Conservation (phyloP, 768 basidiomycete genomes). For the Trametes meyenii region DNA sequence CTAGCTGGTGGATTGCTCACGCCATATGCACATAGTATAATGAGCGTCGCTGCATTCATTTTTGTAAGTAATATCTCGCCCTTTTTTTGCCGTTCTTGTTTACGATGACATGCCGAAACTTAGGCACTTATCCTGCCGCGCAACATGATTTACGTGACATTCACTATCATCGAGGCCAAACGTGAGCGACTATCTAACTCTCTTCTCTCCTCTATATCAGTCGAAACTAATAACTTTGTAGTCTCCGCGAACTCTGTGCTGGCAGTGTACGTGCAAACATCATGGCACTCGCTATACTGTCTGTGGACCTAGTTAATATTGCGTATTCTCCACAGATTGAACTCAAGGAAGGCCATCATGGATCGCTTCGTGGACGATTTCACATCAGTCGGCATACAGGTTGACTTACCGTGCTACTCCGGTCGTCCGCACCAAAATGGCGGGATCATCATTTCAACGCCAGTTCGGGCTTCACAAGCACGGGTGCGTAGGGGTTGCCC, state of each 20-base stretch:
- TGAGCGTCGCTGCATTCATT: conserved; percentile 1
- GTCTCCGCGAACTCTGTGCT: conserved; percentile 5
- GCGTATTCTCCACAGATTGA: not conserved
- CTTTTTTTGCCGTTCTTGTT: no score
- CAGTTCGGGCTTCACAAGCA: no score
- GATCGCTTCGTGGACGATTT: conserved; percentile 8
- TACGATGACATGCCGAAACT: not conserved
- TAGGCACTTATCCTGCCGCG: not conserved
- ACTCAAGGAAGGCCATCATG: conserved; percentile 1
- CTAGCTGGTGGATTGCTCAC: no score
- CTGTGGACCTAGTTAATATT: no score
- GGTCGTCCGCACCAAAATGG: not conserved
- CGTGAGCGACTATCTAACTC: no score
- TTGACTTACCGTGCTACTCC: not conserved
- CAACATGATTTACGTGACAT: not conserved
- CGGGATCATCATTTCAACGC: no score
- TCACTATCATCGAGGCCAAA: conserved; percentile 6
- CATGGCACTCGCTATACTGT: no score
- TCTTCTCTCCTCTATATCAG: no score
- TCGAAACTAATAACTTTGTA: not conserved
- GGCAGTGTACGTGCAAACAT: no score
- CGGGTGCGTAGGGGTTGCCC: no score
- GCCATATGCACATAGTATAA: not conserved
- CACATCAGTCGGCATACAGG: no score
- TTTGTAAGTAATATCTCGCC: not conserved